Conservation (phyloP, 805 yeast species). For the Cyberlindnera meyerae region DNA sequence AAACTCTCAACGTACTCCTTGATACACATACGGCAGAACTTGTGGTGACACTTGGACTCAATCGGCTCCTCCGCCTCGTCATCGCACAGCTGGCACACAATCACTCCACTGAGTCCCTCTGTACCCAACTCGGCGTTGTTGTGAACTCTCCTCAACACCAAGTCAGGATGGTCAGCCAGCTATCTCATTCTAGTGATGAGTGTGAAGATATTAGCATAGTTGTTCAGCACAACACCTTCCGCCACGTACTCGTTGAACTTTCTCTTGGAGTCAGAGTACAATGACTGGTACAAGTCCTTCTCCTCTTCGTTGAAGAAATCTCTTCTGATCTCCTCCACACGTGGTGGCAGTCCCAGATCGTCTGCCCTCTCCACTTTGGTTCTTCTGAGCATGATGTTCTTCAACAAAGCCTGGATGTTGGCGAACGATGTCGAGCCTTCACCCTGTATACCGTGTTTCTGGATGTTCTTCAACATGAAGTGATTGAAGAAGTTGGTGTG, state of each 20-base stretch:
- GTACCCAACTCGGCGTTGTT: constrained; percentile 29
- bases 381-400: constrained; percentile 85
- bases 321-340: constrained; percentile 82
- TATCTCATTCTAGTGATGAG: constrained; percentile 96
- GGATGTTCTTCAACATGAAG: constrained; percentile 91
- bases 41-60: constrained; percentile 89
- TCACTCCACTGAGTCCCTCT: constrained; percentile 35
- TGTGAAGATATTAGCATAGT: constrained; percentile 95
- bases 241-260: constrained; percentile 90
- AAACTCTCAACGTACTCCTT: constrained; percentile 84
- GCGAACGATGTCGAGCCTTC: constrained; percentile 76
- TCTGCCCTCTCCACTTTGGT: constrained; percentile 96
- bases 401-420: constrained; percentile 67
- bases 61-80: constrained; percentile 99
- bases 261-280: constrained; percentile 82
- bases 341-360: constrained; percentile 94
- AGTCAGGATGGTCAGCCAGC: constrained; percentile 96
- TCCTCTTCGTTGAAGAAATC: constrained; percentile 93
- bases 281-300: constrained; percentile 82
- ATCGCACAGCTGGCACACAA: constrained; percentile 90
- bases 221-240: constrained; percentile 92
- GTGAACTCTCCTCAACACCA: constrained; percentile 71
- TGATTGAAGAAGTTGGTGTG: constrained; percentile 96
- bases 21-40: constrained; percentile 88
- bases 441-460: constrained; percentile 74